These are phyloP conservation scores for Uromyces viciae-fabae DNA, from an alignment of 1,284 basidiomycete genomes.

Conservation along the genomic window DNA sequence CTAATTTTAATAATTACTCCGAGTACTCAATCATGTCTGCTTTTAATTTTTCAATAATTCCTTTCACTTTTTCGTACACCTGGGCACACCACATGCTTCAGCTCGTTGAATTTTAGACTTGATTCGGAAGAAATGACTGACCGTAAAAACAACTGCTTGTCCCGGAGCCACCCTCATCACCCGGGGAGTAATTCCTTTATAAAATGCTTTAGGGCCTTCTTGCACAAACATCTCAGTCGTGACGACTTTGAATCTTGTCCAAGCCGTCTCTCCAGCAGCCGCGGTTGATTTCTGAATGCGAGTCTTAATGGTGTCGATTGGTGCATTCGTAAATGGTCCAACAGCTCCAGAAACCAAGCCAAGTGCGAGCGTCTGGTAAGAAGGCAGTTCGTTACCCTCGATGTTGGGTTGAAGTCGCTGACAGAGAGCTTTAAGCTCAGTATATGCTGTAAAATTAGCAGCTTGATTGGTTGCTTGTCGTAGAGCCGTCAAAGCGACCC, in stretches of 20 bases:
- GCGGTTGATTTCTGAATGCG: conserved; percentile 73
- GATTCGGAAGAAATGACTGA: conserved; percentile 48
- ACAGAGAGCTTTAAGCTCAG: conserved; percentile 84
- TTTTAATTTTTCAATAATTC: conserved; percentile 41
- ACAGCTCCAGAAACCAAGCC: conserved; percentile 94
- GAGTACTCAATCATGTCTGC: conserved; percentile 34
- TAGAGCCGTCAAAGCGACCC: conserved; percentile 85
- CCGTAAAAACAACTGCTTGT: conserved; percentile 61
- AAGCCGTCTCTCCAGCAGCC: conserved; percentile 70
- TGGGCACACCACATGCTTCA: not conserved
- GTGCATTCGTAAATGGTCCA: conserved; percentile 94
- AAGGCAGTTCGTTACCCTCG: conserved; percentile 67
- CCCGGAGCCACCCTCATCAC: conserved; percentile 94
- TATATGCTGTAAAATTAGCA: conserved; percentile 98
- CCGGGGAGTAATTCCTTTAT: conserved; percentile 91
- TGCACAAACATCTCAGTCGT: conserved; percentile 85
- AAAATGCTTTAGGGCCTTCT: conserved; percentile 85
- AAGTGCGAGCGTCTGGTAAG: conserved; percentile 89
- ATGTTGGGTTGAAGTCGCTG: conserved; percentile 71
- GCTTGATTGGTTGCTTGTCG: conserved; percentile 98
- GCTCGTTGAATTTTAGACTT: not conserved
- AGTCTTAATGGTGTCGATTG: conserved; percentile 97
- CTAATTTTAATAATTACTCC: conserved; percentile 19
- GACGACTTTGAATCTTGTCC: conserved; percentile 70
- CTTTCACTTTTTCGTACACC: conserved; percentile 44